Evolutionary conservation across 768 basidiomycete genomes (phyloP).

Genomic region (Gautieria morchelliformis): DNA sequence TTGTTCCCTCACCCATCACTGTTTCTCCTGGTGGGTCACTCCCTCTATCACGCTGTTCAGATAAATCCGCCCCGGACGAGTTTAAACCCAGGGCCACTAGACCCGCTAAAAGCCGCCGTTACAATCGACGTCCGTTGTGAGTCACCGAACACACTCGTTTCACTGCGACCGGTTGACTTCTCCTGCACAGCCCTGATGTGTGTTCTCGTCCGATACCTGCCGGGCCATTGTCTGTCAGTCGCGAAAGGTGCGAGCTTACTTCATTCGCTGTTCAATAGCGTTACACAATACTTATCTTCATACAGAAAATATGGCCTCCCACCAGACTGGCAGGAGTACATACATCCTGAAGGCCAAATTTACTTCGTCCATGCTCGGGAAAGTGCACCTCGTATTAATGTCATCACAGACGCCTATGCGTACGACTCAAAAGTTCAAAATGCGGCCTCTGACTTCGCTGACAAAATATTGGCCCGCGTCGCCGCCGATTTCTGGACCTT

Average conservation of each 20-base stretch:
- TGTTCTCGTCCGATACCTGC: background rate
- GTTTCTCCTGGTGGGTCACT: background rate
- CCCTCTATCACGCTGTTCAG: background rate
- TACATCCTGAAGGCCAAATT: slow-evolving; percentile 52
- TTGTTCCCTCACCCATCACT: background rate
- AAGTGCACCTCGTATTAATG: slow-evolving; percentile 16
- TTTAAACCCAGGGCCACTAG: background rate
- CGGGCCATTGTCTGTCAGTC: background rate
- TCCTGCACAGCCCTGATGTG: background rate
- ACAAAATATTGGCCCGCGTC: slow-evolving; percentile 21
- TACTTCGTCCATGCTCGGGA: slow-evolving; percentile 38
- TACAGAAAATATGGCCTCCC: slow-evolving; percentile 35
- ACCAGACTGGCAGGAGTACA: slow-evolving; percentile 34
- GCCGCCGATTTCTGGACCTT: background rate
- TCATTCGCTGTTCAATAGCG: background rate
- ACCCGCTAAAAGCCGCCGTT: background rate
- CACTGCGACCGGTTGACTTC: background rate
- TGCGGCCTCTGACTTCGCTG: slow-evolving; percentile 30
- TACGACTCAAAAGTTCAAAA: slow-evolving; percentile 26
- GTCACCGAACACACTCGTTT: background rate
- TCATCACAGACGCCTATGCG: slow-evolving; percentile 52
- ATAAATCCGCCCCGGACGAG: background rate
- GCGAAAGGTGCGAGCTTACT: background rate
- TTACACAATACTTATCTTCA: background rate
- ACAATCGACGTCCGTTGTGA: background rate